These are phyloP conservation scores for Xylaria sp. DNA, from an alignment of 2,329 filamentous ascomycete genomes.

Conservation along the genomic window DNA sequence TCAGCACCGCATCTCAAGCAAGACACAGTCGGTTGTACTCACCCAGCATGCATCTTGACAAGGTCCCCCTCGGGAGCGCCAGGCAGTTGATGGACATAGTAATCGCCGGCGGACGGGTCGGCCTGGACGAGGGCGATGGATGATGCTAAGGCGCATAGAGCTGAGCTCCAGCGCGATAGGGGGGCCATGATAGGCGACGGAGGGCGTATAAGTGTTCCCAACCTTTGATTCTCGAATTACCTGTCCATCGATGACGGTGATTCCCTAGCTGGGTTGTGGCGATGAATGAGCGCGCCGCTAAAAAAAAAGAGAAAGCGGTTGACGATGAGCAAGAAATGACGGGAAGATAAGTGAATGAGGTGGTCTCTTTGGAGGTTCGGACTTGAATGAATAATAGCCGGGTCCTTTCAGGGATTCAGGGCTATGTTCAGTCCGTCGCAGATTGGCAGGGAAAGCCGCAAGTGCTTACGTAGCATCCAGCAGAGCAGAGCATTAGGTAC, in stretches of 20 bases:
- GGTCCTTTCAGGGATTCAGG: slow-evolving; percentile 17
- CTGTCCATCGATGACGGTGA: slow-evolving; percentile 28
- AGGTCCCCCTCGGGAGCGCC: slow-evolving; percentile 82
- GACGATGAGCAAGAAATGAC: slow-evolving; percentile 3
- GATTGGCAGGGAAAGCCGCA: slow-evolving; percentile 5
- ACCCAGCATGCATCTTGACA: slow-evolving; percentile 99
- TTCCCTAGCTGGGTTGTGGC: neutral
- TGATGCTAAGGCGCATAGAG: slow-evolving; percentile 57
- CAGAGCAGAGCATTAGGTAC: slow-evolving; percentile 9
- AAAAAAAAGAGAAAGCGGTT: neutral
- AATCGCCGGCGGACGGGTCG: slow-evolving; percentile 77
- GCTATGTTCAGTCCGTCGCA: slow-evolving; percentile 19
- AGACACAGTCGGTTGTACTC: slow-evolving; percentile 51
- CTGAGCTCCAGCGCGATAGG: slow-evolving; percentile 44
- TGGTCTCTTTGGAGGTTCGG: slow-evolving; percentile 32
- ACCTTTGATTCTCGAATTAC: slow-evolving; percentile 6
- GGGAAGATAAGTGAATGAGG: slow-evolving; percentile 16
- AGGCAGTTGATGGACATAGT: slow-evolving; percentile 86
- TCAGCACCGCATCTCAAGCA: slow-evolving; percentile 30
- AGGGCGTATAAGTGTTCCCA: slow-evolving; percentile 16
- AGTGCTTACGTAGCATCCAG: slow-evolving; percentile 16
- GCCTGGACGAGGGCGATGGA: slow-evolving; percentile 50
- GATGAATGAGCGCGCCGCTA: neutral
- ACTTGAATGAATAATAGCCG: slow-evolving; percentile 23
- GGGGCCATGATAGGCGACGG: slow-evolving; percentile 43